A percentile compares a stretch with the other conserved stretches of the same genome.
These are phyloP conservation scores for Gillenia trifoliata DNA, from an alignment of 306 rosid genomes.

Conservation along the genomic window DNA sequence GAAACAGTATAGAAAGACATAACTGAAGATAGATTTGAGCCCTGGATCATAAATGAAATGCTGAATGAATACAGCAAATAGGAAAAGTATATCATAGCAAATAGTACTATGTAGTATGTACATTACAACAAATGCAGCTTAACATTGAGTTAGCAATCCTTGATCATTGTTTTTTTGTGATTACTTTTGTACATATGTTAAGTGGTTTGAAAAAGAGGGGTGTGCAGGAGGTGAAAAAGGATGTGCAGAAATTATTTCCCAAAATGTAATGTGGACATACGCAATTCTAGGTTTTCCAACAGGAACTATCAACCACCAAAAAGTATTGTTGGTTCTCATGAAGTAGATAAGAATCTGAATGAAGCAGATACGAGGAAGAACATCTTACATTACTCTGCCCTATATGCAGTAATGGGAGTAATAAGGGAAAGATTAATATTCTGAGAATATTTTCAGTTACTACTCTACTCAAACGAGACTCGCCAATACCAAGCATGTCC, in stretches of 20 bases:
- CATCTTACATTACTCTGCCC: constrained; percentile 53
- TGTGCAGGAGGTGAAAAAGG: not conserved
- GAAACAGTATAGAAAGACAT: constrained; percentile 55
- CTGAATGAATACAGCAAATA: constrained; percentile 24
- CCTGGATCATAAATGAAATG: constrained; percentile 41
- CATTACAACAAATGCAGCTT: not conserved
- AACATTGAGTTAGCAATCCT: not conserved
- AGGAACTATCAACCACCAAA: constrained; percentile 11
- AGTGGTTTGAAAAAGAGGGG: not conserved
- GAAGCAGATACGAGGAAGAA: not conserved
- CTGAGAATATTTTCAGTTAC: constrained; percentile 62
- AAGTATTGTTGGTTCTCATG: constrained; percentile 6
- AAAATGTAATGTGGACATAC: not conserved
- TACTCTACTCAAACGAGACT: constrained; percentile 42
- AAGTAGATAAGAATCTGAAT: not conserved
- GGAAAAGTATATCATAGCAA: not conserved
- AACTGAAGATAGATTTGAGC: constrained; percentile 48
- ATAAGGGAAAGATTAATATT: constrained; percentile 53
- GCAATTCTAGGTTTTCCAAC: not conserved
- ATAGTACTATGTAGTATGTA: not conserved
- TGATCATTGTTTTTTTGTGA: not conserved
- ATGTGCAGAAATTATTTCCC: not conserved
- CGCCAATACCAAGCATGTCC: constrained; percentile 56
- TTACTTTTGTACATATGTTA: too few species aligned
- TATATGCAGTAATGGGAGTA: constrained; percentile 45